Evolutionary conservation across 805 yeast genomes (phyloP).

Genomic region (Teunomyces aglyptinius): DNA sequence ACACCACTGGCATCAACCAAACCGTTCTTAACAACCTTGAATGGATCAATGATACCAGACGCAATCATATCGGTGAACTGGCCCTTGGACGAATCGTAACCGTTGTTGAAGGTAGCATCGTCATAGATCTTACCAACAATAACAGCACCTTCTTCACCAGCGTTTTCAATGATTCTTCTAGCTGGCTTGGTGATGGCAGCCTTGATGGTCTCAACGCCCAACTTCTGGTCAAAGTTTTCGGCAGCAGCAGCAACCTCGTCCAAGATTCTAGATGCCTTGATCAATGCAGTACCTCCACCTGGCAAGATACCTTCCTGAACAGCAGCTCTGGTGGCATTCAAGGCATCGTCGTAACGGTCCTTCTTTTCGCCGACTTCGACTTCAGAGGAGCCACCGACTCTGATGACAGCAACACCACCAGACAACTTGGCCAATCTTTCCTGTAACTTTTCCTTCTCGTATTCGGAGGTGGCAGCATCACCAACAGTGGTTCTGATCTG

Average conservation of each 20-base stretch:
- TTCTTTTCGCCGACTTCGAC: conserved; percentile 99
- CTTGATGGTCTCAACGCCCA: conserved; percentile 91
- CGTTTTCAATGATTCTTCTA: conserved; percentile 90
- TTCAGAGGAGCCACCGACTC: conserved; percentile 96
- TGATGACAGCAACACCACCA: conserved; percentile 97
- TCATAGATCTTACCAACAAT: conserved; percentile 85
- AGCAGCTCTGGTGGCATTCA: conserved; percentile 98
- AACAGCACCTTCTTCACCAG: conserved; percentile 97
- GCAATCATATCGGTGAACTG: conserved; percentile 94
- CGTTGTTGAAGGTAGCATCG: conserved; percentile 73
- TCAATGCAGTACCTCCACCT: conserved; percentile 98
- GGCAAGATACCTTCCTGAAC: conserved; percentile 98
- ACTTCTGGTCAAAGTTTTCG: conserved; percentile 88
- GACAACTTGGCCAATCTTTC: conserved; percentile 96
- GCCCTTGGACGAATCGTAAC: conserved; percentile 91
- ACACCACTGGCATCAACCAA: conserved; percentile 96
- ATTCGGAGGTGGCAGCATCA: conserved; percentile 74
- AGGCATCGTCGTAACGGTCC: conserved; percentile 97
- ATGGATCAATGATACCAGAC: conserved; percentile 97
- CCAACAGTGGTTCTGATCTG: conserved; percentile 83
- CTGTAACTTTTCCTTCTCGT: conserved; percentile 95
- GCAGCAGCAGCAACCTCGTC: conserved; percentile 64
- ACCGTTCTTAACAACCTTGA: conserved; percentile 96
- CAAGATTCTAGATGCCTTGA: conserved; percentile 82
- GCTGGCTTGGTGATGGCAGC: conserved; percentile 95